Conservation (phyloP, 2,329 filamentous ascomycete species). For the Paracoccidioides lutzii region DNA sequence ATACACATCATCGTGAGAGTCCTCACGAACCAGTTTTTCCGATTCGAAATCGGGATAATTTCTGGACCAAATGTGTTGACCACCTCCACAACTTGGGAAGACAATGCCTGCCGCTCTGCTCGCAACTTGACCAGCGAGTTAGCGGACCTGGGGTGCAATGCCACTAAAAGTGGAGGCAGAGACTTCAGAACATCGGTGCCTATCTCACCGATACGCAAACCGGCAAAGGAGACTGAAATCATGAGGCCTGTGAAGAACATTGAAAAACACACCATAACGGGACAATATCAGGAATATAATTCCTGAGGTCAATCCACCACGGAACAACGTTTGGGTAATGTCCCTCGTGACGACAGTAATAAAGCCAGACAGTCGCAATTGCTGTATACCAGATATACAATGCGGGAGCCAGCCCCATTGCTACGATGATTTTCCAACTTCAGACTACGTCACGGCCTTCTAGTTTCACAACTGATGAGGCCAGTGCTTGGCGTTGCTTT, state of each 20-base stretch:
- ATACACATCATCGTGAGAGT: constrained; percentile 16
- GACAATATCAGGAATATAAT: constrained; percentile 53
- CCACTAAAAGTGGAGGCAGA: constrained; percentile 62
- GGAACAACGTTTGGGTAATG: constrained; percentile 5
- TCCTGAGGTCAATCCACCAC: constrained; percentile 8
- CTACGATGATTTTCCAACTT: constrained; percentile 69
- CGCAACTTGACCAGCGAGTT: constrained; percentile 64
- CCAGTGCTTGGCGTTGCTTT: constrained; percentile 61
- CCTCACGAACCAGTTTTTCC: constrained; percentile 38
- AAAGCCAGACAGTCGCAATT: constrained; percentile 54
- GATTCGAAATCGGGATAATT: constrained; percentile 73
- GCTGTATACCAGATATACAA: constrained; percentile 62
- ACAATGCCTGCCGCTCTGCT: constrained; percentile 52
- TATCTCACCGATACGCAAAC: constrained; percentile 74
- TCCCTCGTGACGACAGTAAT: constrained; percentile 61
- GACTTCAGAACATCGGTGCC: constrained; percentile 89
- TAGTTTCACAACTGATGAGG: constrained; percentile 64
- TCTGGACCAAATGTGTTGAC: constrained; percentile 81
- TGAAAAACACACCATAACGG: constrained; percentile 56
- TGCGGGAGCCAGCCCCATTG: constrained; percentile 59
- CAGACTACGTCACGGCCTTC: constrained; percentile 67
- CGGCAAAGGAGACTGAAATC: constrained; percentile 66
- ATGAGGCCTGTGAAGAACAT: constrained; percentile 59
- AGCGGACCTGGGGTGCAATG: constrained; percentile 59
- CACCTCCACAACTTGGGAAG: constrained; percentile 60